Evolutionary conservation across 345 rosid species (phyloP).

Genomic region (Arabis alpina): DNA sequence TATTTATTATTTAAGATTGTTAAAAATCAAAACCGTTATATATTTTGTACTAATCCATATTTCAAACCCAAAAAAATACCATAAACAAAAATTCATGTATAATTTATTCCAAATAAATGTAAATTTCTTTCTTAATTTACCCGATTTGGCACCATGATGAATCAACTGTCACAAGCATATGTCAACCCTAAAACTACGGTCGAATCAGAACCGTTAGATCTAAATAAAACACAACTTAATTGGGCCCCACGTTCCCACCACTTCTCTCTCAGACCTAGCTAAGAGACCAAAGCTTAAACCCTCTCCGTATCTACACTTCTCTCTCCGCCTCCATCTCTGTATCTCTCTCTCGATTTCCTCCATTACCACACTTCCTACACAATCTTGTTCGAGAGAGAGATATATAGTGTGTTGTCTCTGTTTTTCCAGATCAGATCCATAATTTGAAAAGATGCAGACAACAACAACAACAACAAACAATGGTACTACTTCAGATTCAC

Average conservation of each 20-base stretch:
- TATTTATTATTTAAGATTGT: too few species aligned
- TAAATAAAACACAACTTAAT: not conserved
- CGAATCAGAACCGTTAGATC: constrained; percentile 41
- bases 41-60: too few species aligned
- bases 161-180: constrained; percentile 28
- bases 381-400: not conserved
- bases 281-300: constrained; percentile 31
- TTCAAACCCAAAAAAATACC: too few species aligned
- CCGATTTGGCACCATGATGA: constrained; percentile 18
- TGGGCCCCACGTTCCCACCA: constrained; percentile 44
- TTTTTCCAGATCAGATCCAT: constrained; percentile 35
- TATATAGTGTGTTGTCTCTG: too few species aligned
- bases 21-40: too few species aligned
- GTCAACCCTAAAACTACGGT: constrained; percentile 41
- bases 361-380: constrained; percentile 9
- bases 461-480: constrained; percentile 35
- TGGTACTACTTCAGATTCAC: constrained; percentile 50
- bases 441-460: constrained; percentile 42
- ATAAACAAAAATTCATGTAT: too few species aligned
- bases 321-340: constrained; percentile 42
- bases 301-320: constrained; percentile 37
- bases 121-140: not conserved
- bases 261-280: constrained; percentile 37
- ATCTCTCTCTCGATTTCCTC: constrained; percentile 41
- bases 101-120: too few species aligned